phyloP scores from a whole-genome alignment of 2,329 filamentous ascomycete genomes.

The Fonsecaea nubica region DNA sequence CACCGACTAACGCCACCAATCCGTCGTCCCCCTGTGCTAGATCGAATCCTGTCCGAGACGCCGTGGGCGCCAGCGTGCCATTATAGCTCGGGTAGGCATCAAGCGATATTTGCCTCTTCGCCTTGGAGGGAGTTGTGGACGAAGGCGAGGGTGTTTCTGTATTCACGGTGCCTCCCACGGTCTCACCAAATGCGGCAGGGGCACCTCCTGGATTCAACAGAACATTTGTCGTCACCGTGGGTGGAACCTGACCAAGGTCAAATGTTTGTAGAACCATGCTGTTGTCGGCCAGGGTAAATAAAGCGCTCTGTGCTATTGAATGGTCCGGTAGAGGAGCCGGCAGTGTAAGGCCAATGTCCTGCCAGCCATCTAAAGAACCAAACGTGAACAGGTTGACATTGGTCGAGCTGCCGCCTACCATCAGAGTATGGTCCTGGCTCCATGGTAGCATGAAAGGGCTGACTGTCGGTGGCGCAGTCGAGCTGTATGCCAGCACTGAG shows the following conservation, averaged over 20 bases:
- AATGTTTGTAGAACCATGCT: slow-evolving; percentile 82
- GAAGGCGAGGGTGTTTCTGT: slow-evolving; percentile 40
- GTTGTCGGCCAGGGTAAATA: slow-evolving; percentile 75
- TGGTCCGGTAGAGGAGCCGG: slow-evolving; percentile 66
- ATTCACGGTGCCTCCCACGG: slow-evolving; percentile 56
- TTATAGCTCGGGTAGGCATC: slow-evolving; percentile 81
- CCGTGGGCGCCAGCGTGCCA: slow-evolving; percentile 70
- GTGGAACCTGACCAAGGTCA: slow-evolving; percentile 75
- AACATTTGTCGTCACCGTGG: slow-evolving; percentile 73
- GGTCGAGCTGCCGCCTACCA: slow-evolving; percentile 73
- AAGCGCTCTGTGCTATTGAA: slow-evolving; percentile 64
- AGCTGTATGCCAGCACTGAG: slow-evolving; percentile 64
- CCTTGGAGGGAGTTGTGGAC: slow-evolving; percentile 44
- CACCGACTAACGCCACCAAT: slow-evolving; percentile 79
- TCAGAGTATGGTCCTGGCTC: slow-evolving; percentile 71
- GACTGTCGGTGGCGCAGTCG: slow-evolving; percentile 66
- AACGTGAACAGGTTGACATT: slow-evolving; percentile 78
- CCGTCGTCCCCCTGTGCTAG: slow-evolving; percentile 71
- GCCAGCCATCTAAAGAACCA: slow-evolving; percentile 68
- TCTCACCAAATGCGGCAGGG: slow-evolving; percentile 55
- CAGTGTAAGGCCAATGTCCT: slow-evolving; percentile 69
- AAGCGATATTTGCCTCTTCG: slow-evolving; percentile 63
- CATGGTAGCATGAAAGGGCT: slow-evolving; percentile 77
- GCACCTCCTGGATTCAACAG: slow-evolving; percentile 67
- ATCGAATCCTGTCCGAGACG: slow-evolving; percentile 68